Evolutionary conservation across 257 asterid species (phyloP), one percentile per base, ranked within the genome.

Genomic region (Nemophila menziesii): DNA sequence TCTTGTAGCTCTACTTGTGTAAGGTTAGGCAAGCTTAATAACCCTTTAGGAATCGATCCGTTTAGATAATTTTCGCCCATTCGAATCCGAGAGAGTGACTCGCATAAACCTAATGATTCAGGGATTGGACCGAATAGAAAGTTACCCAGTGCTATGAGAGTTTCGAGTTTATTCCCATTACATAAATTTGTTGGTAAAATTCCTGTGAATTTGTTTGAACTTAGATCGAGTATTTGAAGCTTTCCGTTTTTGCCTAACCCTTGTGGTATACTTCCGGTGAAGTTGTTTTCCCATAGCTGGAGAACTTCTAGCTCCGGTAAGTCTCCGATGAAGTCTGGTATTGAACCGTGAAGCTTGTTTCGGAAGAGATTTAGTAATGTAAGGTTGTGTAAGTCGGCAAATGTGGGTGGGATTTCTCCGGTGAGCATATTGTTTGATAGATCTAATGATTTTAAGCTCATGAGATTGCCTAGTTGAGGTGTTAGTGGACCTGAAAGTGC

Each of bases 221-320:
- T 82, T 2, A 86, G 70, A 52, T 86, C 97, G 0, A 86, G 64
- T 39, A 50, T 70, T 21, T 68, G 84, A 21, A 86, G 78, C 44
- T 66, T 79, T 23, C 95, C 84, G 11, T 77, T 82, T 3, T 56
- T 53, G 11, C 97, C 97, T 39, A 86, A 58, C 60, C 62, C 72
- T 36, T 42, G 77, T 0, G 97, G 97, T 46, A 86, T 77, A 22
- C 79, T 65, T 13, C 95, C 97, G n/a, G 97, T 82, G 71, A 86
- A 86, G 36, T 82, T 86, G 61, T 86, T 86, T 49, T 86, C 97
- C 97, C 97, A 86, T 16, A 86, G 42, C 55, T 86, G 97, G 68
- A 86, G 44, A 20, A 86, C 95, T 57, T 86, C 78, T 24, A 86
- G 70, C 54, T 68, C 65, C 39, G 95, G 93, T 58, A 86, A 65